Evolutionary conservation across 306 rosid genomes (phyloP), one percentile per base, ranked within the genome.

Genomic region (Vigna mungo): DNA sequence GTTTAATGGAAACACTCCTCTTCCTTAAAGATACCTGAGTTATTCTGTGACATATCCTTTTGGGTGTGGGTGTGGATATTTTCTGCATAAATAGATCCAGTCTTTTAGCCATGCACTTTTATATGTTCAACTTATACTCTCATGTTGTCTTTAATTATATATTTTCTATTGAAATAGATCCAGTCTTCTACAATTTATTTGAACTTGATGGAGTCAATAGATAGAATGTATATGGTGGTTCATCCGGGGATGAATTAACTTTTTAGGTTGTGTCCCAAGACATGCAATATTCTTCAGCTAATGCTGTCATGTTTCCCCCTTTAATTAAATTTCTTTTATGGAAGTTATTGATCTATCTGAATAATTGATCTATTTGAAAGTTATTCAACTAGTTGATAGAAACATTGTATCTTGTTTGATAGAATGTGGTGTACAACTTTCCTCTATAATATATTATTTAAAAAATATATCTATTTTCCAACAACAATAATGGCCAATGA

Each of bases 21-120:
- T 30, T 32, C 58, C 67, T 77, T 4, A 30, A 30, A 30, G 34
- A 30, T 30, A 30, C 44, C 27, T 10, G 16, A 43, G 63, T 59
- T 16, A 71, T 78, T 67, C 7, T 67, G 37, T 71, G 46, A 60
- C 20, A 67, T 60, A 47, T 34, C 69, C 30, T 34, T 3, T 51
- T 36, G 9, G 41, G 41, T 36, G 41, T 7, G 37, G 12, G 66
- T n/a, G 11, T 39, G 44, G 11, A 7, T 39, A 8, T 8, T 39
- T 39, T 39, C 44, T 39, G 11, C 44, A 8, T 11, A 39, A 39
- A 7, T 41, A 41, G 46, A 9, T 41, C 46, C 4, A 41, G 46
- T 41, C 13, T 41, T 41, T 41, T 41, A 41, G 46, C 46, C 10
- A 9, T 41, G 10, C 36, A 20, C 30, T 73, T 80, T 53, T 15